Evolutionary conservation across 768 basidiomycete genomes (phyloP).

Genomic region (Pluteus cervinus): DNA sequence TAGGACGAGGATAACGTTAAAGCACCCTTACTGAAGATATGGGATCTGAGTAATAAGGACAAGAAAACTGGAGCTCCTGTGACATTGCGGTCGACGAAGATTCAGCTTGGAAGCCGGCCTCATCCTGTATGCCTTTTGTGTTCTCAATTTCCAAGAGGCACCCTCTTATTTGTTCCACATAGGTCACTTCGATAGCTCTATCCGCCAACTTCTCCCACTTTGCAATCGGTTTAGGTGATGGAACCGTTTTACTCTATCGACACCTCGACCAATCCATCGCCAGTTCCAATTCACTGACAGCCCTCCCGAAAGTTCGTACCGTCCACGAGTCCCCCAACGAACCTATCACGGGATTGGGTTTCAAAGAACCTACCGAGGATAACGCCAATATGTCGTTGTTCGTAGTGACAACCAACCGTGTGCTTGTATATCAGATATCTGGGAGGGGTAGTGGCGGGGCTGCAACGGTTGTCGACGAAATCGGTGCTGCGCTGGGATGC

Average conservation of each 20-base stretch:
- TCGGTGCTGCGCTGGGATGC: slow-evolving; percentile 81
- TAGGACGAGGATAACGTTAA: slow-evolving; percentile 73
- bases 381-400: slow-evolving; percentile 57
- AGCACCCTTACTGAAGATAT: slow-evolving; percentile 76
- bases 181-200: slow-evolving; percentile 78
- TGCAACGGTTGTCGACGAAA: slow-evolving; percentile 74
- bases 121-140: slow-evolving; percentile 52
- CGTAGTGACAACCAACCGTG: slow-evolving; percentile 83
- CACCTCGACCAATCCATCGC: slow-evolving; percentile 88
- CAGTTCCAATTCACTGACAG: slow-evolving; percentile 59
- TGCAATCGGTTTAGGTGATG: slow-evolving; percentile 91
- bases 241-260: slow-evolving; percentile 85
- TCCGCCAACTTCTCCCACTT: slow-evolving; percentile 77
- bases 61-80: slow-evolving; percentile 56
- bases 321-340: slow-evolving; percentile 82
- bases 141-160: not conserved
- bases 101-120: slow-evolving; percentile 70
- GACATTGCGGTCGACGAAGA: slow-evolving; percentile 69
- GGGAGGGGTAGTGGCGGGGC: slow-evolving; percentile 64
- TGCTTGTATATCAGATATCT: slow-evolving; percentile 69
- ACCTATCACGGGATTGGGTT: slow-evolving; percentile 90
- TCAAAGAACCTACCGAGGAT: slow-evolving; percentile 56
- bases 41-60: slow-evolving; percentile 75
- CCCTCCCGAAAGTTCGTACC: slow-evolving; percentile 80
- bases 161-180: slow-evolving; percentile 8